Conservation (phyloP, 495 filamentous ascomycete species). For the Talaromyces thailandensis region DNA sequence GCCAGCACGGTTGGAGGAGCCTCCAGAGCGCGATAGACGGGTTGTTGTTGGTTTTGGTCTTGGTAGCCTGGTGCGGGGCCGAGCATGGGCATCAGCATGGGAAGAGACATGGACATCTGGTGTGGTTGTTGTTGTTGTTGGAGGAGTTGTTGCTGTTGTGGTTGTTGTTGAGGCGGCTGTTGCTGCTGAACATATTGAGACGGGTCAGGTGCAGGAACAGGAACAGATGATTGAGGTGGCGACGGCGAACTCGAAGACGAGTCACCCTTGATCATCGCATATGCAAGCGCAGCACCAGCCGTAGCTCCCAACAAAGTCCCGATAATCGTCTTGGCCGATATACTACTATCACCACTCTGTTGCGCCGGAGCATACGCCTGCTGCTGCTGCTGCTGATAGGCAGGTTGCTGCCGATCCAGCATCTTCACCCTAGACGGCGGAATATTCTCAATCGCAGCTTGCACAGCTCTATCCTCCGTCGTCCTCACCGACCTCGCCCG, state of each 20-base stretch:
- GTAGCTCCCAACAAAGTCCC: conserved; percentile 72
- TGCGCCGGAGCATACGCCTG: conserved; percentile 16
- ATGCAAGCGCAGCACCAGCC: conserved; percentile 64
- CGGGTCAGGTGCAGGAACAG: conserved; percentile 11
- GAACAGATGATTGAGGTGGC: conserved; percentile 1
- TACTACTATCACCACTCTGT: conserved; percentile 29
- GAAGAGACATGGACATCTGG: conserved; percentile 14
- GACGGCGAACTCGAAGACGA: conserved; percentile 36
- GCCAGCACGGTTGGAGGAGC: conserved; percentile 21
- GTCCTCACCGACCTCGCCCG: conserved; percentile 21
- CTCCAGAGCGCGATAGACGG: conserved; percentile 30
- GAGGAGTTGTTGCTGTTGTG: not conserved
- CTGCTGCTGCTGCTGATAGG: not conserved
- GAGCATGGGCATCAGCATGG: conserved; percentile 11
- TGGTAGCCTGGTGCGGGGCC: not conserved
- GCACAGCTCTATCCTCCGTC: conserved; percentile 18
- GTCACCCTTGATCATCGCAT: conserved; percentile 55
- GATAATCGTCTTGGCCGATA: conserved; percentile 48
- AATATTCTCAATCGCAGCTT: conserved; percentile 17
- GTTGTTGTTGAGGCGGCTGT: not conserved
- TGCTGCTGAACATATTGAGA: conserved; percentile 17
- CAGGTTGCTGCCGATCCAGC: not conserved
- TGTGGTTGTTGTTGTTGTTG: conserved; percentile 24
- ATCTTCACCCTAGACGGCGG: conserved; percentile 4
- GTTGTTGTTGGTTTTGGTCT: conserved; percentile 12